Evolutionary conservation across 176 grass and related monocot genomes (phyloP), one percentile per base, ranked within the genome.

Genomic region (Chrysopogon serrulatus): DNA sequence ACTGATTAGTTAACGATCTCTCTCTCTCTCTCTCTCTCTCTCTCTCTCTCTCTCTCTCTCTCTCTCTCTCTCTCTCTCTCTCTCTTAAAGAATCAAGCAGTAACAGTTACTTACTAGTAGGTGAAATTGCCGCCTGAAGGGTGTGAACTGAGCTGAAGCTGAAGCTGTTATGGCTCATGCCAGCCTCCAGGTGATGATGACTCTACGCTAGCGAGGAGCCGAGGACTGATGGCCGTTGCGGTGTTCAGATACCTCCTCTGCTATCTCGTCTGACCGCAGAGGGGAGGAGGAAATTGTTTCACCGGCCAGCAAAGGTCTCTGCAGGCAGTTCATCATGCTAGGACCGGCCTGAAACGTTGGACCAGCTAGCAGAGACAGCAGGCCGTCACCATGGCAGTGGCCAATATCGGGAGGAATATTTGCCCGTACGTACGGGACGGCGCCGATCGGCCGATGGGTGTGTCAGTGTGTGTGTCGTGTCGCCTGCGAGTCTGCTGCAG

Each of bases 361-460:
- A 14, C 42, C 10, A 44, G 10, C 36, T 40, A 7, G 39, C n/a
- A n/a, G n/a, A 37, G 4, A 37, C 36, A 37, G 36, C n/a, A n/a
- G 39, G 39, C 39, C 5, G 39, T 40, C 9, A 8, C 39, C 39
- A 6, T 39, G 3, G 36, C 36, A 3, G 36, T 39, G 3, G 60
- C 26, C 31, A n/a, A 51, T 68, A 80, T 68, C 16, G 68, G 30
- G 26, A 63, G 28, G 39, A 73, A 82, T 83, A 48, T n/a, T 64
- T 34, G 67, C 68, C 14, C 19, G 68, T 62, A 45, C 51, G 36
- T 65, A 30, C n/a, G 28, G 4, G 26, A 13, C 26, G 56, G n/a
- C n/a, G 23, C 48, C n/a, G 71, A 66, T 76, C 82, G 16, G 33
- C 67, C 39, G 35, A n/a, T 10, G 40, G 41, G 6, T n/a, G 66